Evolutionary conservation across 2,329 filamentous ascomycete genomes (phyloP).

Genomic region (Colletotrichum sp.): DNA sequence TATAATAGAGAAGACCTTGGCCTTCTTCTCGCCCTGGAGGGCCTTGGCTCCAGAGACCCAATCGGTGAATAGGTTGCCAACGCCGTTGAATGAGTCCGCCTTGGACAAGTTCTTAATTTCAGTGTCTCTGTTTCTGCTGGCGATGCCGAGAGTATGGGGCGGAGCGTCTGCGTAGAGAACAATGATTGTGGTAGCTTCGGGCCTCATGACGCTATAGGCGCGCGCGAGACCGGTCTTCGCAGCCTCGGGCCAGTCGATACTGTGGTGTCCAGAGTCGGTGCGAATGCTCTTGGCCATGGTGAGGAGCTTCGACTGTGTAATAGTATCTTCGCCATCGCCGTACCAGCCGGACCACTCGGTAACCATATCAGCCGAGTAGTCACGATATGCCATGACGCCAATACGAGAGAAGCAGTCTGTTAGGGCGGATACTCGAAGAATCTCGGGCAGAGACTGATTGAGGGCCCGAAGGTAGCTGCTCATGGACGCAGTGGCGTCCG

Average conservation of each 20-base stretch:
- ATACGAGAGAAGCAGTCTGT: slow-evolving; percentile 55
- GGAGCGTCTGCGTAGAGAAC: slow-evolving; percentile 54
- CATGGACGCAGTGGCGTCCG: slow-evolving; percentile 54
- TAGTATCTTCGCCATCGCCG: slow-evolving; percentile 18
- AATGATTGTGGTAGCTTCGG: slow-evolving; percentile 52
- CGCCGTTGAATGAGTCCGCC: slow-evolving; percentile 29
- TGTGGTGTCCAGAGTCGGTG: slow-evolving; percentile 31
- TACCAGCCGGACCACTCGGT: slow-evolving; percentile 58
- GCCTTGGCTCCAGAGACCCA: slow-evolving; percentile 44
- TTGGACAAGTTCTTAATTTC: slow-evolving; percentile 8
- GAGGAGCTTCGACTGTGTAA: slow-evolving; percentile 39
- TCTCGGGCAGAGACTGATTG: slow-evolving; percentile 51
- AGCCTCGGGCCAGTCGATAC: slow-evolving; percentile 51
- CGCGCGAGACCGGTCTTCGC: slow-evolving; percentile 52
- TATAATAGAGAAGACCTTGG: slow-evolving; percentile 49
- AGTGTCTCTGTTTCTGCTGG: not conserved
- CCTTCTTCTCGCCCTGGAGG: slow-evolving; percentile 41
- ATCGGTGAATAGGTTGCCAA: slow-evolving; percentile 44
- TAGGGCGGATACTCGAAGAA: slow-evolving; percentile 53
- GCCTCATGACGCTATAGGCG: slow-evolving; percentile 51
- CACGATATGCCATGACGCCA: slow-evolving; percentile 55
- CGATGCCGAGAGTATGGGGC: slow-evolving; percentile 41
- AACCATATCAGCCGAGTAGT: slow-evolving; percentile 38
- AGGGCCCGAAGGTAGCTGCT: slow-evolving; percentile 45
- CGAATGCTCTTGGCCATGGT: slow-evolving; percentile 36